Evolutionary conservation across 345 rosid genomes (phyloP).

Genomic region (Microthlaspi erraticum): DNA sequence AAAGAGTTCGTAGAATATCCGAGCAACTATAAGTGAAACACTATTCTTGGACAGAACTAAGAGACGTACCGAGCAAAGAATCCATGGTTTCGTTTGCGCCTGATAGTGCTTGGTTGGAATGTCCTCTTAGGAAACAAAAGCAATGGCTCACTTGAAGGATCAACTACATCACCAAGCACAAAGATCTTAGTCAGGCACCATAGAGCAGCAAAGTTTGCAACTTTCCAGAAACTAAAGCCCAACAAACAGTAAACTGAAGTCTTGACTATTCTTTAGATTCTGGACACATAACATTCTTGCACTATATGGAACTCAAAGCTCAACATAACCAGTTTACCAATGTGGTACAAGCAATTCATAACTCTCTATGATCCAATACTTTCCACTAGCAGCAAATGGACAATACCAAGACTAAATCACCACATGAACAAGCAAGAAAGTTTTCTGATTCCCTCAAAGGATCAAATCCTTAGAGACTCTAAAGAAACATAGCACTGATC

Average conservation of each 20-base stretch:
- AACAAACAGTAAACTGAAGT: background rate
- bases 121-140: slow-evolving; percentile 80
- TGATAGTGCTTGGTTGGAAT: slow-evolving; percentile 85
- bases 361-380: background rate
- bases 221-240: slow-evolving; percentile 1
- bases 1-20: background rate
- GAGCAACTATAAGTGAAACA: background rate
- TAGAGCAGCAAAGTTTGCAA: background rate
- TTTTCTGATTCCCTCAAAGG: slow-evolving; percentile 12
- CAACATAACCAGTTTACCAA: background rate
- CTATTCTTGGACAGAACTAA: background rate
- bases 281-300: background rate
- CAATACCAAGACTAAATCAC: background rate
- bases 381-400: slow-evolving; percentile 8
- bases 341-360: background rate
- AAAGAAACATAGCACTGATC: slow-evolving; percentile 7
- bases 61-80: slow-evolving; percentile 80
- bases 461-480: background rate
- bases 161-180: slow-evolving; percentile 51
- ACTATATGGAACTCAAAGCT: background rate
- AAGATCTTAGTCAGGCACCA: background rate
- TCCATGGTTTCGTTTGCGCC: slow-evolving; percentile 89
- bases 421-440: background rate
- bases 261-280: background rate
- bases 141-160: slow-evolving; percentile 77